A percentile compares a stretch with the other conserved stretches of the same genome.
Conservation (phyloP, 306 rosid genomes). For the Casuarina glauca region DNA sequence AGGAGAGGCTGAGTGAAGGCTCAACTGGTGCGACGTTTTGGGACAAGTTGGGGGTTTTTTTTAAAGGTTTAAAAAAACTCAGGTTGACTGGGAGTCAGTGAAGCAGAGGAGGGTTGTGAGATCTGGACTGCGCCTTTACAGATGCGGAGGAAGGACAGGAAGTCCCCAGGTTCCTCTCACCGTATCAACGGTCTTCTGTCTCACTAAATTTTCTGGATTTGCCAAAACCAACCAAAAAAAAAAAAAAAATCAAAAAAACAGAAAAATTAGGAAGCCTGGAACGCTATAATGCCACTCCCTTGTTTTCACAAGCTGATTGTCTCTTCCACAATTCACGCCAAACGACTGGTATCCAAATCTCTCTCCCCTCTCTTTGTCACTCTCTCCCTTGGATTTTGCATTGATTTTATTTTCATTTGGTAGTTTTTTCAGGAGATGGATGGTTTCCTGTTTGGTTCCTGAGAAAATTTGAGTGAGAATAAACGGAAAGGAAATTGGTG, state of each 20-base stretch:
- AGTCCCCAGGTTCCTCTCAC: conserved; percentile 30
- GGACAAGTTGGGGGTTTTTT: conserved; percentile 52
- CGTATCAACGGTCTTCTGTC: neutral
- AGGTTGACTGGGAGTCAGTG: conserved; percentile 61
- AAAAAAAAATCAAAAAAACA: neutral
- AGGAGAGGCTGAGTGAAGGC: conserved; percentile 47
- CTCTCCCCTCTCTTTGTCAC: conserved; percentile 5
- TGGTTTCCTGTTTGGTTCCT: conserved; percentile 15
- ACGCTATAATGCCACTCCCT: conserved; percentile 64
- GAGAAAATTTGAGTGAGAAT: conserved; percentile 26
- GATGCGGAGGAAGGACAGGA: conserved; percentile 12
- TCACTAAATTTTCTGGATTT: neutral
- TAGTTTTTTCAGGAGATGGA: neutral
- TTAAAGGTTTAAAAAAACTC: conserved; percentile 34
- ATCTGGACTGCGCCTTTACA: conserved; percentile 41
- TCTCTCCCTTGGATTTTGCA: neutral
- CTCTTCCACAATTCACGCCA: conserved; percentile 60
- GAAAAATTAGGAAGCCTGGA: neutral
- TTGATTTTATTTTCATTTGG: conserved; percentile 16
- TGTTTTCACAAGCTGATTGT: conserved; percentile 83
- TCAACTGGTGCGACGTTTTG: conserved; percentile 35
- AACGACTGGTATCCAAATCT: conserved; percentile 67
- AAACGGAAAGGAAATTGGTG: conserved; percentile 2
- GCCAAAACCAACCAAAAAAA: neutral
- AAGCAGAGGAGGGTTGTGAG: conserved; percentile 31